Evolutionary conservation across 768 basidiomycete species (phyloP), one percentile per base, ranked within the genome.

Genomic region (Clavulina sp.): DNA sequence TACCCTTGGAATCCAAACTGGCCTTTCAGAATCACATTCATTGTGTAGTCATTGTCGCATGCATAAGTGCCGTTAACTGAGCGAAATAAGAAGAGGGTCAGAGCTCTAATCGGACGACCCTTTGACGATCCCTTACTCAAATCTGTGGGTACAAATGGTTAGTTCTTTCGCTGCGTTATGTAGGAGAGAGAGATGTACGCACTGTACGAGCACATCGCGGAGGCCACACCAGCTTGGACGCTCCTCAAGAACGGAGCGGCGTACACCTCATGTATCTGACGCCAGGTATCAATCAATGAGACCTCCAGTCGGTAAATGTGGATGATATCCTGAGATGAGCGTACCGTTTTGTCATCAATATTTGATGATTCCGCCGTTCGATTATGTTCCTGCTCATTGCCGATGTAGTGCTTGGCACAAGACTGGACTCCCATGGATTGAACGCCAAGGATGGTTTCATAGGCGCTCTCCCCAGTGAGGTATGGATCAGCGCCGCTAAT

Each of bases 201-300:
- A 77, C 76, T 81, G 64, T 83, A 83, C 43, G 76, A 77, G 68
- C 81, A 85, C 82, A 85, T 85, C 52, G 84, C 66, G 49, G 73
- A 74, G 1, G 77, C 69, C 7, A 81, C 78, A 24, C 83, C 84
- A 3, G 83, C 84, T 73, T 80, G 77, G 30, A 84, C 72, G 13
- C 54, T 52, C 16, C 48, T 28, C 1, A 59, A 48, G 52, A 60
- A 61, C 2, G 60, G 59, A 48, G 57, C 58, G 0, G 52, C 50
- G 48, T 60, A 60, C 21, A 61, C 41, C 41, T 60, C 58, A 50
- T 61, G 60, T 28, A 57, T 48, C 28, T 56, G 51, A n/a, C n/a
- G n/a, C n/a, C n/a, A n/a, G n/a, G n/a, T n/a, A n/a, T n/a, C n/a
- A n/a, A n/a, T n/a, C n/a, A n/a, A n/a, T n/a, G n/a, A n/a, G n/a